These are phyloP conservation scores for Celoporthe dispersa DNA, from an alignment of 2,329 filamentous ascomycete genomes.

Conservation along the genomic window DNA sequence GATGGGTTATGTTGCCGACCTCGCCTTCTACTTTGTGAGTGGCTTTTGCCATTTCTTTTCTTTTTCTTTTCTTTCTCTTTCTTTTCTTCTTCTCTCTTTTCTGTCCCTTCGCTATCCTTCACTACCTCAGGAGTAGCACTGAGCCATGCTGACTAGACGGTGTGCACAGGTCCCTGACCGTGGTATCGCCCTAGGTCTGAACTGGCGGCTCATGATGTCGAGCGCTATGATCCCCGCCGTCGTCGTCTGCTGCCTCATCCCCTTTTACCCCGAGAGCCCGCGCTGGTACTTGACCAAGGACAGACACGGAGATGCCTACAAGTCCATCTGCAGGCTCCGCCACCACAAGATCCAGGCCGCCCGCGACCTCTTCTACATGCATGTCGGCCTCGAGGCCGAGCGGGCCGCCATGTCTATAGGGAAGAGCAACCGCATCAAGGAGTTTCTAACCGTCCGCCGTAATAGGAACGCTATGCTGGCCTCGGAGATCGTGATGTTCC, in stretches of 20 bases:
- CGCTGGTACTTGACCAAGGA: conserved; percentile 56
- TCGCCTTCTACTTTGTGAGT: conserved; percentile 60
- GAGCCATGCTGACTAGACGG: not conserved
- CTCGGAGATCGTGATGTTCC: conserved; percentile 68
- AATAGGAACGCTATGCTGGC: conserved; percentile 66
- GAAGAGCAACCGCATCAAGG: conserved; percentile 52
- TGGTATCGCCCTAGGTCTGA: conserved; percentile 56
- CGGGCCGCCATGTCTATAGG: conserved; percentile 53
- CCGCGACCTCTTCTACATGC: conserved; percentile 60
- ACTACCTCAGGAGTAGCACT: not conserved
- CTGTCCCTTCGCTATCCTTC: not conserved
- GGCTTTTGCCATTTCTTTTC: too few relatives aligned
- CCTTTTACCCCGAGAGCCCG: conserved; percentile 53
- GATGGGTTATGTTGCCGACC: conserved; percentile 62
- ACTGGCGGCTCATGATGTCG: conserved; percentile 73
- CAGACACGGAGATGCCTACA: conserved; percentile 51
- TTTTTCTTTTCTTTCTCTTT: too few relatives aligned
- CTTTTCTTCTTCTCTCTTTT: too few relatives aligned
- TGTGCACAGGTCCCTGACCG: conserved; percentile 45
- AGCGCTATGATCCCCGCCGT: conserved; percentile 68
- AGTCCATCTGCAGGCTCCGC: conserved; percentile 51
- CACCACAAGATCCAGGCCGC: conserved; percentile 58
- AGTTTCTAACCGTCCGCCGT: conserved; percentile 63
- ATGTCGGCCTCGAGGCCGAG: conserved; percentile 62
- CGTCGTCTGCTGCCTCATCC: conserved; percentile 59